These are phyloP conservation scores for Chlamydomonas applanata DNA, from an alignment of 139 green algal species.

Conservation along the genomic window DNA sequence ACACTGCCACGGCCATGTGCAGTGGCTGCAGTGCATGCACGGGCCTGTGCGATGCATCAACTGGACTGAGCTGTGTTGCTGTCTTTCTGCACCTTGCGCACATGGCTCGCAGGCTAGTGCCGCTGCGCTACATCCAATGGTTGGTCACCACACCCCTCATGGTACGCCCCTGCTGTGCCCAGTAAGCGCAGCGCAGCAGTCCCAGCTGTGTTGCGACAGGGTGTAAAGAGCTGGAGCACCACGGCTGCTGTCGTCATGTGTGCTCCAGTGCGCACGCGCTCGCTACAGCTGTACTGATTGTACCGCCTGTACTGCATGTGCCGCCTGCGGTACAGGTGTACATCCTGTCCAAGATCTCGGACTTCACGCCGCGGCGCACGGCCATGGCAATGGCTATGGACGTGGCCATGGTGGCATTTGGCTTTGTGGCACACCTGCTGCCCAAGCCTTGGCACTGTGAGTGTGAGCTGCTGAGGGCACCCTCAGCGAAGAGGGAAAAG, in stretches of 20 bases:
- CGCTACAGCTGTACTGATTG: too few relatives aligned
- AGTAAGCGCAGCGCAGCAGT: too few relatives aligned
- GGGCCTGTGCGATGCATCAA: background rate
- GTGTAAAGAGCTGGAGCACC: too few relatives aligned
- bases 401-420: slow-evolving; percentile 46
- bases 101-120: slow-evolving; percentile 15
- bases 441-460: slow-evolving; percentile 28
- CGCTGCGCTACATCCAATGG: slow-evolving; percentile 54
- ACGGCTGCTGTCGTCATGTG: too few relatives aligned
- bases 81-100: background rate
- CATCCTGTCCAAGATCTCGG: slow-evolving; percentile 52
- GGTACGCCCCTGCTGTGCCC: too few relatives aligned
- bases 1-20: background rate
- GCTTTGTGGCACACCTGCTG: slow-evolving; percentile 16
- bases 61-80: background rate
- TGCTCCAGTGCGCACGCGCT: too few relatives aligned
- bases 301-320: too few relatives aligned
- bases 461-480: background rate
- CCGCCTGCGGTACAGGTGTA: slow-evolving; percentile 31
- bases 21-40: background rate
- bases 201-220: too few relatives aligned
- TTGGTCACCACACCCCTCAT: slow-evolving; percentile 55
- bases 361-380: slow-evolving; percentile 18
- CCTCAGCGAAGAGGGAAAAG: background rate
- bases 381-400: slow-evolving; percentile 30